Base-by-base conservation (phyloP, 805 yeast species). In the Cyberlindnera xylosilytica region DNA sequence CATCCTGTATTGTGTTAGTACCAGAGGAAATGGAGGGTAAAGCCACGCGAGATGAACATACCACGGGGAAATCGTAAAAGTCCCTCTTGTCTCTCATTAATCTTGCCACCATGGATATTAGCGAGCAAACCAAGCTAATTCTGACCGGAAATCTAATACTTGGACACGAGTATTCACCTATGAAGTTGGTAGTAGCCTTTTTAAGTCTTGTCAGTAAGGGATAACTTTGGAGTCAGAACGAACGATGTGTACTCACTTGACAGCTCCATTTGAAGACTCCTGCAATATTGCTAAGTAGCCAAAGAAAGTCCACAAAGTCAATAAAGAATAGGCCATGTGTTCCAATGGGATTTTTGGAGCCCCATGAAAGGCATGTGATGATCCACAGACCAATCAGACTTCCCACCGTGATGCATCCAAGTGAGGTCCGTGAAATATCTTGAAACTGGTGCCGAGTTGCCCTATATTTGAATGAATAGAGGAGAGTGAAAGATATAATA, bases 301-400 rank as follows among this genome's bases (percentile, higher is more conserved):
- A 72, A 3, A 70, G 10, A 34, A 47, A 64, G 40, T 73, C 73
- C 4, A 70, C 46, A 24, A 68, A 57, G 46, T 76, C 81, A 17
- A 74, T 46, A 20, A 56, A 51, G 38, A 58, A 63, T 1, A 71
- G 35, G 0, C 68, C 69, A 43, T 54, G 52, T 23, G 39, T 47
- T 1, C 69, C 69, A 20, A 58, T 53, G 19, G 48, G 28, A 7
- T n/a, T 8, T 12, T 36, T 38, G 12, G 32, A 27, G 3, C 38
- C 22, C 8, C 24, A 12, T 4, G 30, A 22, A 6, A 37, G 36
- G 23, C 31, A 36, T 17, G 33, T 32, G 15, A 33, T n/a, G 4
- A 53, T 17, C 30, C 42, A 45, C 1, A 39, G 12, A 8, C 29
- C 34, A 2, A 34, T 5, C 1, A 32, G 1, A 3, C 26, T 8